Base-by-base conservation (phyloP, 257 asterid genomes). In the Solanum chmielewskii region DNA sequence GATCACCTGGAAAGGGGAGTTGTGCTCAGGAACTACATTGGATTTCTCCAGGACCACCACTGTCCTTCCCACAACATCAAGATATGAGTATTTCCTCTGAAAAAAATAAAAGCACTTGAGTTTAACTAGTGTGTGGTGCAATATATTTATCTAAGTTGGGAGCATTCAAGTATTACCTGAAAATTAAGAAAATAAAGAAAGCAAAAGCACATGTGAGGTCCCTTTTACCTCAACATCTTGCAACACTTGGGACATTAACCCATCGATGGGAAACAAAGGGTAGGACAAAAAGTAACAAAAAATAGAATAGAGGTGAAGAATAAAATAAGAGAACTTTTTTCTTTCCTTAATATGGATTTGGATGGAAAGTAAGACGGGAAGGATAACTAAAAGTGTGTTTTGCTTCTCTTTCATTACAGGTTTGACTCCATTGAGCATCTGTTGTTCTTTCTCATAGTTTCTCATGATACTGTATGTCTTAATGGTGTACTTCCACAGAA, bases 31-130 rank as follows among this genome's bases (percentile, higher is more conserved):
- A 89, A 95, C 98, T 56, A 97, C 97, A 88, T 97, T 97, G 84
- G 86, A 91, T 93, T 95, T 97, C 87, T 94, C 97, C 90, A 96
- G 90, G 89, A 97, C 99, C 81, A 97, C 91, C 85, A 97, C 99
- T 60, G 98, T 93, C 91, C 99, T 93, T 88, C 99, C 99, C 89
- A 93, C 88, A 86, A 97, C 94, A 90, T 97, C 99, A 88, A 97
- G 99, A 92, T 97, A 97, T 9, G 99, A 96, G 90, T 93, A 92
- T 92, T 95, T 97, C 82, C 80, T 96, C 99, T 97, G 99, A 90
- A 94, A 68, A 89, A 87, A 91, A 94, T 56, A 56, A 89, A 87
- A 87, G 85, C 85, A 83, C 81, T 85, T 86, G 88, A 87, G 88
- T 84, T 69, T 75, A 89, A 87, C 74, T 66, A 74, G 64, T 13